Base-by-base conservation (phyloP, 2,329 filamentous ascomycete genomes). In the Cordyceps pruinosa region DNA sequence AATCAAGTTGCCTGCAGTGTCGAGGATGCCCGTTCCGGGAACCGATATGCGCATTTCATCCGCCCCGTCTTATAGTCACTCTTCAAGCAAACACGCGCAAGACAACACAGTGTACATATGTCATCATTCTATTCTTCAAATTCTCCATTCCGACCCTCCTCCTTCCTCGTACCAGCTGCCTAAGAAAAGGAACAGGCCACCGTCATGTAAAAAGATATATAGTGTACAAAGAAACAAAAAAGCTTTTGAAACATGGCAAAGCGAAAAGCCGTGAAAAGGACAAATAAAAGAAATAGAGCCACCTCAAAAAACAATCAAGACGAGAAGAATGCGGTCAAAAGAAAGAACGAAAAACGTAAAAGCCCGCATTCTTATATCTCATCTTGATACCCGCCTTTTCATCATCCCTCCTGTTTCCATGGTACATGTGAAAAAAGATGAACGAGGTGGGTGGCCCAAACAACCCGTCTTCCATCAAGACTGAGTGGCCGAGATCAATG, bases 121-220 rank as follows among this genome's bases (percentile, higher is more conserved):
- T 26, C 12, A 17, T 46, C 42, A 23, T 39, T 42, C 34, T 54
- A 32, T 49, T 48, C 1, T 45, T 41, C 42, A 21, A 26, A 49
- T 28, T 52, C 17, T 49, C 57, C 55, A 54, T 50, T 53, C 45
- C 57, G 53, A 58, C 30, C 48, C n/a, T 25, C 47, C 19, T 48
- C 32, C 53, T 49, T 49, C 35, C 28, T 56, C 28, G 21, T 47
- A 39, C 41, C 48, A 52, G 41, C 48, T 26, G 34, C 21, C 39
- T 25, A 26, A 9, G 26, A 19, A 50, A 25, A 41, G 32, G 7
- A 28, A 45, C 26, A 45, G 19, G 47, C 26, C 23, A 42, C 48
- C 25, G 25, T 37, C n/a, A 41, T 47, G 49, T 50, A 28, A 53
- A 53, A 47, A 52, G 23, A 52, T 34, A 47, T 47, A 47, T 48